Conservation (phyloP, 257 asterid genomes). For the Penstemon eatonii region DNA sequence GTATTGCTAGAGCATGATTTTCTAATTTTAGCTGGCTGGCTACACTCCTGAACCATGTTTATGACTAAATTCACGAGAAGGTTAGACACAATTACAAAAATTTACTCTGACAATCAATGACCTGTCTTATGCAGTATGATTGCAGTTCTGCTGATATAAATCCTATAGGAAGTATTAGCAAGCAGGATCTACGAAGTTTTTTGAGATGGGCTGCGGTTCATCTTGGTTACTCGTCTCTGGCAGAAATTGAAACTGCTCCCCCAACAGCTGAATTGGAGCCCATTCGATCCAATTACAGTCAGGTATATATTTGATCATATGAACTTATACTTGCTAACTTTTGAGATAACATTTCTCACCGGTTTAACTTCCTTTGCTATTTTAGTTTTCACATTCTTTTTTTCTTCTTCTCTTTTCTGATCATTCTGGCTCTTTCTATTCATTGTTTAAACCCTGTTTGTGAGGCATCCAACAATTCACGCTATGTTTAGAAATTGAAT, state of each 20-base stretch:
- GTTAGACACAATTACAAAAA: neutral
- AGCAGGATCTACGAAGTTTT: constrained; percentile 80
- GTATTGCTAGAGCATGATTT: constrained; percentile 6
- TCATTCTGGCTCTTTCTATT: neutral
- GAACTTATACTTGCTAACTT: neutral
- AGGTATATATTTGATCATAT: constrained; percentile 45
- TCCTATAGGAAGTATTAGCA: constrained; percentile 94
- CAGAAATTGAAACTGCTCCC: constrained; percentile 90
- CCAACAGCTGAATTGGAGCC: constrained; percentile 98
- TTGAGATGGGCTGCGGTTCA: constrained; percentile 85
- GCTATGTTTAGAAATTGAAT: too few relatives aligned
- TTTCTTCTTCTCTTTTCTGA: constrained; percentile 1
- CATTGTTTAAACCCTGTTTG: neutral
- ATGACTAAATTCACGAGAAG: neutral
- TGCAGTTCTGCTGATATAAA: constrained; percentile 98
- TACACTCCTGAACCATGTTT: constrained; percentile 2
- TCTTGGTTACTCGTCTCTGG: constrained; percentile 84
- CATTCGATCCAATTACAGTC: constrained; percentile 73
- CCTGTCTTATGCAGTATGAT: constrained; percentile 65
- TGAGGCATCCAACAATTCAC: neutral
- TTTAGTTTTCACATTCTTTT: neutral
- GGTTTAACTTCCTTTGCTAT: neutral
- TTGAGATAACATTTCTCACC: neutral
- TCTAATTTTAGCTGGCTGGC: constrained; percentile 15
- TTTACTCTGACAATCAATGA: constrained; percentile 6